Evolutionary conservation across 2,329 filamentous ascomycete species (phyloP), one percentile per base, ranked within the genome.

Genomic region (Thermothelomyces thermophilus): DNA sequence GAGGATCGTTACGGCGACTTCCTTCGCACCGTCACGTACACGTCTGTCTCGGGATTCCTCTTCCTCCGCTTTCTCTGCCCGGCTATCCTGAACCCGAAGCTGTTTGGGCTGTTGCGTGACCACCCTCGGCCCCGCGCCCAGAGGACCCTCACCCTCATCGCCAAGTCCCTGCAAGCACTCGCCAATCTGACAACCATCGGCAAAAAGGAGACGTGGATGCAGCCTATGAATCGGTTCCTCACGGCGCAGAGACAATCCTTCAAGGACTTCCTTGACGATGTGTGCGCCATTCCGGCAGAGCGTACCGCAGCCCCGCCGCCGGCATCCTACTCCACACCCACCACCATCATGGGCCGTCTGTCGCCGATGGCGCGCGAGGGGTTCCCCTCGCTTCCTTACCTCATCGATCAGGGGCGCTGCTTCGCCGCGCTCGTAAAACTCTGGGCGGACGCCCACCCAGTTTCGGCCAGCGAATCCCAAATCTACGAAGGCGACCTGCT

Each of bases 181-280:
- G 89, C 90, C 16, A 96, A 96, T 64, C 77, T 96, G 68, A 87
- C 88, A 2, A 89, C 82, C 0, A 96, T 96, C 63, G 91, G 91
- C 35, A 90, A 87, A 63, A 95, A 95, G 64, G 91, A 97, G 67
- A 83, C 86, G n/a, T 97, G 90, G 89, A 96, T 97, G 90, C 90
- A 95, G 69, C 90, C 90, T 0, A 97, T 97, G 91, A 97, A 96
- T 63, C 80, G 79, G 37, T 96, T 96, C 60, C 72, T 97, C 33
- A 77, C 75, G 8, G 74, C 80, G 1, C 84, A 95, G 62, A 81
- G 90, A 17, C 77, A 84, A 59, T 80, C 86, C 34, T 89, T 96
- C 67, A 94, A 90, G 65, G 79, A 84, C 41, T 96, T 90, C 60
- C 85, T 96, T 53, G 90, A 97, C 63, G 76, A 82, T 26, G 80